Percentiles rank a stretch among this genome's conserved stretches.
phyloP scores from a whole-genome alignment of 1,284 basidiomycete species.

The Leccinum glutinopallens region DNA sequence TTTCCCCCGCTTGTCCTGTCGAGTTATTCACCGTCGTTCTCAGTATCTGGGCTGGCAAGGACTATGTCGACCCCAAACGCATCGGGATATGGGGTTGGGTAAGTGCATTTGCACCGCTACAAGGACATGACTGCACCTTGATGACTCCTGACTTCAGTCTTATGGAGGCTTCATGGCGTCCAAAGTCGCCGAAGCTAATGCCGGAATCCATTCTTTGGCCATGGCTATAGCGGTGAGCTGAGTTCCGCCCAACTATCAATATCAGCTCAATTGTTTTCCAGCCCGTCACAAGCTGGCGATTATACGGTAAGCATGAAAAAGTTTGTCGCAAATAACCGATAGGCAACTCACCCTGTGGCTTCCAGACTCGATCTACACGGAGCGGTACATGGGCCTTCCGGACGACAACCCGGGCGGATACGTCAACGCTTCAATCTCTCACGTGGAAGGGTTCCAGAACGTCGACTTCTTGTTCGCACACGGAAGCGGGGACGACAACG shows the following conservation, averaged over 20 bases:
- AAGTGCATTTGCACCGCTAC: slow-evolving; percentile 33
- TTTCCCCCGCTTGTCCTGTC: slow-evolving; percentile 9
- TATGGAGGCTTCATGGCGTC: slow-evolving; percentile 94
- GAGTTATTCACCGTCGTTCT: slow-evolving; percentile 1
- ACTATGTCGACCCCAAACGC: slow-evolving; percentile 77
- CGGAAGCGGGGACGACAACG: slow-evolving; percentile 93
- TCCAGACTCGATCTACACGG: slow-evolving; percentile 89
- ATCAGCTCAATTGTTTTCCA: slow-evolving; percentile 31
- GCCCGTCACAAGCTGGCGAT: slow-evolving; percentile 85
- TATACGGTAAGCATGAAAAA: slow-evolving; percentile 64
- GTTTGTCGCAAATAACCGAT: slow-evolving; percentile 12
- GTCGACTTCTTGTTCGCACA: slow-evolving; percentile 87
- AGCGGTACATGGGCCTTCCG: slow-evolving; percentile 95
- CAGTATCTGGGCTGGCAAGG: slow-evolving; percentile 74
- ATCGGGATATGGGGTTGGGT: slow-evolving; percentile 98
- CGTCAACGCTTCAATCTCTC: slow-evolving; percentile 79
- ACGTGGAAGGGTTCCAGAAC: slow-evolving; percentile 81
- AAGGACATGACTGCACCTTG: slow-evolving; percentile 2
- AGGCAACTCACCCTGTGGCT: slow-evolving; percentile 10
- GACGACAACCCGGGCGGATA: slow-evolving; percentile 81
- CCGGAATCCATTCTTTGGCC: slow-evolving; percentile 84
- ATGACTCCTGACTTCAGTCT: slow-evolving; percentile 52
- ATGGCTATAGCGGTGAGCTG: slow-evolving; percentile 84
- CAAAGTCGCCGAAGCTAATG: slow-evolving; percentile 87
- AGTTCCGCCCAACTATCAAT: neutral